phyloP scores from a whole-genome alignment of 2,329 filamentous ascomycete genomes.

The Fusarium heterosporum region DNA sequence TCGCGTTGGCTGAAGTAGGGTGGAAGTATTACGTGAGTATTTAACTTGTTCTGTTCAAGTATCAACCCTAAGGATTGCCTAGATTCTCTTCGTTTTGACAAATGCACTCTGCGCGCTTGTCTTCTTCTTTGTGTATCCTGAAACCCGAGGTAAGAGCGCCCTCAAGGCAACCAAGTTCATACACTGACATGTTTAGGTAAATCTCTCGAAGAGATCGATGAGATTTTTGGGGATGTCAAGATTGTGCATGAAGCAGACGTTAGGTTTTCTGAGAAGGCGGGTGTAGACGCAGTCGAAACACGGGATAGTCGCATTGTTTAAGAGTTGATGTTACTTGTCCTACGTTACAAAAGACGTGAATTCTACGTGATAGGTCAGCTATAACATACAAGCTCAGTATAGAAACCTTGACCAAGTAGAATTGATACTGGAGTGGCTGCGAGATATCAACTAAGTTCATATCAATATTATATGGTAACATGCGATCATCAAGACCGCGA shows the following conservation, averaged over 20 bases:
- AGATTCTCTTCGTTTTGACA: constrained; percentile 56
- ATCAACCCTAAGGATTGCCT: accelerated
- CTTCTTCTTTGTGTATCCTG: constrained; percentile 53
- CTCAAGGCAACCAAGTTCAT: accelerated
- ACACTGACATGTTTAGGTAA: constrained; percentile 49
- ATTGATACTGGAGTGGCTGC: background rate
- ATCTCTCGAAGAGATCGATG: constrained; percentile 56
- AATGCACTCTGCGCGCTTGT: constrained; percentile 53
- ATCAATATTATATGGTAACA: background rate
- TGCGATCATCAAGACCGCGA: background rate
- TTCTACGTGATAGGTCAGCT: too few relatives aligned
- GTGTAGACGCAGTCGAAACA: constrained; percentile 8
- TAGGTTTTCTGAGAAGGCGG: constrained; percentile 37
- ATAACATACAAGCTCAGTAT: too few relatives aligned
- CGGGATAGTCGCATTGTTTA: background rate
- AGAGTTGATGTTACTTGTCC: background rate
- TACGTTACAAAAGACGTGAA: background rate
- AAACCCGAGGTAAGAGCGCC: constrained; percentile 50
- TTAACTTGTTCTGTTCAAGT: accelerated
- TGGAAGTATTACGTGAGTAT: constrained; percentile 56
- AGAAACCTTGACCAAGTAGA: background rate
- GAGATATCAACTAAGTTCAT: background rate
- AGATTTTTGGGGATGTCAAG: constrained; percentile 55
- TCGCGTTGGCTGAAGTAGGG: constrained; percentile 53
- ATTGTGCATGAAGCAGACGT: constrained; percentile 42